Evolutionary conservation across 1,284 basidiomycete species (phyloP).

Genomic region (Rhodotorula sp.): DNA sequence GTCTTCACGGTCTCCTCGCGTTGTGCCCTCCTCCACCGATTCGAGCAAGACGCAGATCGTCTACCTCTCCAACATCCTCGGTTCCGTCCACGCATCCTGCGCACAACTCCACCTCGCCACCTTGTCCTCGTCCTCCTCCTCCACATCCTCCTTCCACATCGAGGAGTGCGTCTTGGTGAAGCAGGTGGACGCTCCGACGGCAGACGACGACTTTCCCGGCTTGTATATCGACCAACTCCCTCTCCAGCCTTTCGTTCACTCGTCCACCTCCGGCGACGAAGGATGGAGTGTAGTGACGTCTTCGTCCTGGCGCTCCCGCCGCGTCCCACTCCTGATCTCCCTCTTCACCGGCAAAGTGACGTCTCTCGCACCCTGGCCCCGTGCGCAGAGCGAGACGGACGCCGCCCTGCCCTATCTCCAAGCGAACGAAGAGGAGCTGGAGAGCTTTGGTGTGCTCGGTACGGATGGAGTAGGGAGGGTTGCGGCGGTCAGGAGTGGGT

Average conservation of each 20-base stretch:
- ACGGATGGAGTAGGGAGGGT: constrained; percentile 57
- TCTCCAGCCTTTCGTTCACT: constrained; percentile 53
- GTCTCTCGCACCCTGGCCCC: constrained; percentile 30
- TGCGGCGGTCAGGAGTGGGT: constrained; percentile 58
- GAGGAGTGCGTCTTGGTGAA: constrained; percentile 50
- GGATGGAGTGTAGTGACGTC: constrained; percentile 51
- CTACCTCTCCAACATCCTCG: constrained; percentile 60
- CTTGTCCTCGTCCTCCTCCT: constrained; percentile 24
- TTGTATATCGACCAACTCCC: constrained; percentile 61
- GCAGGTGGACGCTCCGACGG: constrained; percentile 48
- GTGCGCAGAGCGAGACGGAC: background rate
- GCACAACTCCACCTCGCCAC: constrained; percentile 57
- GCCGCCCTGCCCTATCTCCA: constrained; percentile 25
- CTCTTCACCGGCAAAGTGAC: constrained; percentile 45
- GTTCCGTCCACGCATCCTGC: constrained; percentile 64
- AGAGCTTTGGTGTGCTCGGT: constrained; percentile 59
- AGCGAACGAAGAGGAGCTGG: constrained; percentile 43
- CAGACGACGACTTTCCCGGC: constrained; percentile 60
- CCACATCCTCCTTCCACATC: too few relatives aligned
- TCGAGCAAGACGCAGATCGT: constrained; percentile 57
- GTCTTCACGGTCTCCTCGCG: constrained; percentile 62
- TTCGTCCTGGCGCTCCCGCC: constrained; percentile 59
- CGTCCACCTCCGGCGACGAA: constrained; percentile 40
- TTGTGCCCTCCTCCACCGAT: constrained; percentile 42
- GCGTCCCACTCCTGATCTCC: constrained; percentile 55